Evolutionary conservation across 129 eudicot species (phyloP).

Genomic region (Saussurea involucrata): DNA sequence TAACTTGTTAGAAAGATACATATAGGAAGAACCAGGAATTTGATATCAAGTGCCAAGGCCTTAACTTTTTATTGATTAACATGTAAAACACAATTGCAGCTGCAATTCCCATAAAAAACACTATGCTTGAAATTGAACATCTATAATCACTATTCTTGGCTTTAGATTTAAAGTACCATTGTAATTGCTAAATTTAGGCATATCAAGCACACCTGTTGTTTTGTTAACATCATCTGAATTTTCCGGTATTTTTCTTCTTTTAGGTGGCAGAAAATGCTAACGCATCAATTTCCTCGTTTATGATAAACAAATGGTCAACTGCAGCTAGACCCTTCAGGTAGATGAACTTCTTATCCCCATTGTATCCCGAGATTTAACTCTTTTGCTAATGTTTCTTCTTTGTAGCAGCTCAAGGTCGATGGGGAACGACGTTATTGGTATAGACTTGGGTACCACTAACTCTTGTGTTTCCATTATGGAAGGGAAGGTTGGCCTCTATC

Average conservation of each 20-base stretch:
- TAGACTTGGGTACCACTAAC: slow-evolving; percentile 52
- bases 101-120: not conserved
- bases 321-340: slow-evolving; percentile 22
- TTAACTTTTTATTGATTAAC: not conserved
- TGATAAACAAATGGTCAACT: slow-evolving; percentile 7
- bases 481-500: slow-evolving; percentile 37
- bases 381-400: not conserved
- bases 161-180: not conserved
- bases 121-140: not conserved
- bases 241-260: not conserved
- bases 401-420: slow-evolving; percentile 13
- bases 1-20: too few relatives aligned
- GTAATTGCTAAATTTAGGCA: not conserved
- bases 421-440: slow-evolving; percentile 42
- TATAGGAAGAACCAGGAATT: too few relatives aligned
- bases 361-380: not conserved
- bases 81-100: not conserved
- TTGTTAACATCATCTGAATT: not conserved
- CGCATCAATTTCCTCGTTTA: not conserved
- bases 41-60: not conserved
- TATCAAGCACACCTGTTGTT: not conserved
- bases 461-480: slow-evolving; percentile 59
- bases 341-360: not conserved
- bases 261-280: slow-evolving; percentile 26
- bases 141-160: not conserved